Percentiles rank a stretch among this genome's conserved stretches.
phyloP scores from a whole-genome alignment of 2,329 filamentous ascomycete species.

The Rosellinia necatrix region DNA sequence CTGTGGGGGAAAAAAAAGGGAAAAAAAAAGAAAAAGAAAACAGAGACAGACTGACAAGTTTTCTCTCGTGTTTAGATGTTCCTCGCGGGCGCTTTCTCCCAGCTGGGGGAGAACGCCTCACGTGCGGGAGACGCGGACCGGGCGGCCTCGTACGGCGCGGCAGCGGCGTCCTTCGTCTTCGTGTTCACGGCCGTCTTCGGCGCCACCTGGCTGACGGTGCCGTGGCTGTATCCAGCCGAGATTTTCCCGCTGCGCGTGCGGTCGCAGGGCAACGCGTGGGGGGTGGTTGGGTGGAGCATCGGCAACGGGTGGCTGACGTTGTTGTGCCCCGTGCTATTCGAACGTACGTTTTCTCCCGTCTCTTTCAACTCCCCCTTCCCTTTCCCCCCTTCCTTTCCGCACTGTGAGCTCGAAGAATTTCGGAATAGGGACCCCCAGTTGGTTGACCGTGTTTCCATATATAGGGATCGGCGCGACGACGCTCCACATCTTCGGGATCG shows the following conservation, averaged over 20 bases:
- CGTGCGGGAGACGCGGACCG: conserved; percentile 50
- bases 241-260: conserved; percentile 74
- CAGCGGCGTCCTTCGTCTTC: conserved; percentile 73
- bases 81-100: conserved; percentile 65
- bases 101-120: conserved; percentile 54
- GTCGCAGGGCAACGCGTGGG: conserved; percentile 76
- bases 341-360: conserved; percentile 31
- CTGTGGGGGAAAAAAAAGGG: too few relatives aligned
- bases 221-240: conserved; percentile 70
- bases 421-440: too few relatives aligned
- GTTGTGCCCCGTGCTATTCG: conserved; percentile 38
- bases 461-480: conserved; percentile 68
- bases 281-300: conserved; percentile 76
- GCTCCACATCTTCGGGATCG: conserved; percentile 72
- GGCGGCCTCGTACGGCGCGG: conserved; percentile 60
- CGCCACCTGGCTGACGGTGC: conserved; percentile 64
- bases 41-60: not conserved
- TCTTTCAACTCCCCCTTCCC: too few relatives aligned
- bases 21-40: too few relatives aligned
- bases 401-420: too few relatives aligned
- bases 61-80: conserved; percentile 57
- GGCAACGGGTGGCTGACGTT: conserved; percentile 66
- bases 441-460: too few relatives aligned
- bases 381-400: too few relatives aligned
- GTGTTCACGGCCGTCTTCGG: conserved; percentile 69